phyloP scores from a whole-genome alignment of 2,329 filamentous ascomycete genomes.

The Trichoderma polysporum region DNA sequence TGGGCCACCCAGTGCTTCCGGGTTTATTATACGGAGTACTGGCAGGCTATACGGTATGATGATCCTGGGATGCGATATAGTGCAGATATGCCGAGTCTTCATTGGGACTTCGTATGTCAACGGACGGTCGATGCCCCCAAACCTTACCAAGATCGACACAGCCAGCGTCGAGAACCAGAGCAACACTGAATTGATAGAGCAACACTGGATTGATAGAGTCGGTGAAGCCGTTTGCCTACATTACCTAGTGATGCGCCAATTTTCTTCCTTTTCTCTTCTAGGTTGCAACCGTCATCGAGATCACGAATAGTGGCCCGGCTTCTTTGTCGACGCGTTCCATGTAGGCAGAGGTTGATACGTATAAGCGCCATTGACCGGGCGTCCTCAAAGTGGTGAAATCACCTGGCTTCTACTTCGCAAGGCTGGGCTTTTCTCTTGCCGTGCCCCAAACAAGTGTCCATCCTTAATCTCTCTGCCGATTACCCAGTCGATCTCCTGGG shows the following conservation, averaged over 20 bases:
- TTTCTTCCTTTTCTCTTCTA: neutral
- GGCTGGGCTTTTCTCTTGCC: neutral
- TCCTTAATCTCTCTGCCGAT: neutral
- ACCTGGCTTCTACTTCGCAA: neutral
- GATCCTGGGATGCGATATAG: neutral
- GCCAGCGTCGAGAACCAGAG: neutral
- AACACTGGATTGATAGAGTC: neutral
- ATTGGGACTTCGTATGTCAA: neutral
- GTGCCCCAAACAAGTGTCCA: neutral
- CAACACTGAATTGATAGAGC: neutral
- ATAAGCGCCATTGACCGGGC: neutral
- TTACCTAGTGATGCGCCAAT: neutral
- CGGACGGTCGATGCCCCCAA: neutral
- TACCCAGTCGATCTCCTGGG: neutral
- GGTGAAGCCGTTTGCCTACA: neutral
- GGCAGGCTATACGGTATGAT: no score
- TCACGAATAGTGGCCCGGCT: no score
- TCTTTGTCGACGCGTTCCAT: neutral
- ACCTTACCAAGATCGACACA: neutral
- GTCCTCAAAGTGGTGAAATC: neutral
- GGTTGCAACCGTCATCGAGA: neutral
- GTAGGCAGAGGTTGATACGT: neutral
- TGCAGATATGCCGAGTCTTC: neutral
- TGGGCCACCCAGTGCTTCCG: neutral
- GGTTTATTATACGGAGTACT: no score